Conservation (phyloP, 768 basidiomycete species). For the Lactarius deliciosus region DNA sequence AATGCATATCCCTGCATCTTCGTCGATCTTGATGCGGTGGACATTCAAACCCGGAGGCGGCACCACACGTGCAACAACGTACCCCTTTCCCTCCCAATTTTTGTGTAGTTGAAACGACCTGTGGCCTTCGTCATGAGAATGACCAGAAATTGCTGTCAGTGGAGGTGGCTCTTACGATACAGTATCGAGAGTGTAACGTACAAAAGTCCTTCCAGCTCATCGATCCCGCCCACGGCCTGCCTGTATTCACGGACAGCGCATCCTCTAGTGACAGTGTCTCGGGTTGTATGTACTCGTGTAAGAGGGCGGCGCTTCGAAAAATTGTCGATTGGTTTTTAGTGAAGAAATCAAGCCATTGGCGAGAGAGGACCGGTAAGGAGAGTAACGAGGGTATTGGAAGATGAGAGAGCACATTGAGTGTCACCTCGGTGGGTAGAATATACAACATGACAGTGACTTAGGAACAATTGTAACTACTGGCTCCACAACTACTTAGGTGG, state of each 20-base stretch:
- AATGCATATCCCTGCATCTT: constrained; percentile 56
- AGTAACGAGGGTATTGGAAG: constrained; percentile 49
- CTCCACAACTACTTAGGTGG: too few species aligned
- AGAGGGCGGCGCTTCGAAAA: constrained; percentile 56
- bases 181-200: constrained; percentile 36
- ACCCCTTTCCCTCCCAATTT: constrained; percentile 56
- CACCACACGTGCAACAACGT: constrained; percentile 42
- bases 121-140: constrained; percentile 41
- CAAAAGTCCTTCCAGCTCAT: constrained; percentile 61
- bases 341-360: constrained; percentile 49
- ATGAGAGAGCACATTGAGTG: constrained; percentile 49
- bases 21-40: constrained; percentile 78
- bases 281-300: constrained; percentile 48
- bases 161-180: neutral
- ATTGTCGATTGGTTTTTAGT: constrained; percentile 47
- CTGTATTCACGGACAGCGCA: constrained; percentile 35
- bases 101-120: constrained; percentile 45
- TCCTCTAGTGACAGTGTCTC: constrained; percentile 35
- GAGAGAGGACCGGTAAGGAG: constrained; percentile 42
- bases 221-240: constrained; percentile 41
- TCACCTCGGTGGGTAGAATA: constrained; percentile 56
- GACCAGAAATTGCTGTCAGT: neutral
- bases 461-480: neutral
- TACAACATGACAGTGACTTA: constrained; percentile 36
- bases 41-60: constrained; percentile 41